phyloP scores from a whole-genome alignment of 2,329 filamentous ascomycete species.

The Fusarium sp. region DNA sequence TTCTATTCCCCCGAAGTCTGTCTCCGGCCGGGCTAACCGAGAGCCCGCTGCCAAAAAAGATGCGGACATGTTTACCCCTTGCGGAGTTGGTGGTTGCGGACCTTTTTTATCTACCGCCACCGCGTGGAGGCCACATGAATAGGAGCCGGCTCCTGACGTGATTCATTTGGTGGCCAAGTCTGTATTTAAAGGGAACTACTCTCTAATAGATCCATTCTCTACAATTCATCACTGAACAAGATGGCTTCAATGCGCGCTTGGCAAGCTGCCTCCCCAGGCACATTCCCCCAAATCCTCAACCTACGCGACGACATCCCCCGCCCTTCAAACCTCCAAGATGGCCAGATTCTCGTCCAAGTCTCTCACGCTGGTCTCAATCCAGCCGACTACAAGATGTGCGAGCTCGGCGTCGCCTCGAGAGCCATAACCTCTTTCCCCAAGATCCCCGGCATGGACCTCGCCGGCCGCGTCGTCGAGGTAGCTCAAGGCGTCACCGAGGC shows the following conservation, averaged over 20 bases:
- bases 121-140: background rate
- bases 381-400: constrained; percentile 62
- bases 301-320: constrained; percentile 33
- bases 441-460: constrained; percentile 63
- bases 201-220: background rate
- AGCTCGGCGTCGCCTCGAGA: constrained; percentile 54
- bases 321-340: constrained; percentile 41
- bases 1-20: constrained; percentile 6
- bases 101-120: background rate
- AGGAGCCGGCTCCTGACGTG: constrained; percentile 14
- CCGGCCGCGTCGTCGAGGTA: constrained; percentile 59
- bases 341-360: constrained; percentile 58
- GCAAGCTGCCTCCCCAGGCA: constrained; percentile 44
- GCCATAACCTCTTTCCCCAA: constrained; percentile 52
- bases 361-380: constrained; percentile 60
- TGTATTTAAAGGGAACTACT: background rate
- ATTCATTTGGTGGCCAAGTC: background rate
- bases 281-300: constrained; percentile 39
- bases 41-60: background rate
- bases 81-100: background rate
- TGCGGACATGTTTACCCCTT: background rate
- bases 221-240: background rate
- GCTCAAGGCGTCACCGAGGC: constrained; percentile 47
- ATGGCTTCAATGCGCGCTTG: constrained; percentile 47
- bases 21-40: constrained; percentile 8